Evolutionary conservation across 495 filamentous ascomycete genomes (phyloP), one percentile per base, ranked within the genome.

Genomic region (Xylaria sp.): DNA sequence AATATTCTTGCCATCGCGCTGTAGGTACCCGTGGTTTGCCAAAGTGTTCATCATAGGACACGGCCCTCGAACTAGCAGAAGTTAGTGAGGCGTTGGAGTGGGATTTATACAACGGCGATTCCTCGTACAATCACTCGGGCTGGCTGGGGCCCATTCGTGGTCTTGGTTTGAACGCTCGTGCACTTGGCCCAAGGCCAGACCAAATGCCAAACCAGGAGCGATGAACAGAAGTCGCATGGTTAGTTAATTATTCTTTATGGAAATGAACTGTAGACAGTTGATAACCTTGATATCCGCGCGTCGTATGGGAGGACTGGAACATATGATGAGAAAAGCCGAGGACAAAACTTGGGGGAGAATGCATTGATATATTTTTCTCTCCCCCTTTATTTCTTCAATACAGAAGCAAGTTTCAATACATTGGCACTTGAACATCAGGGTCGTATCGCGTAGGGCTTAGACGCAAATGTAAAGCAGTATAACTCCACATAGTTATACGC

Each of bases 41-140:
- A 82, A 57, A 11, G 77, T 79, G 58, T 82, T 82, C 21, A 81
- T 59, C 78, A 82, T 81, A 0, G 80, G 79, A 33, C 80, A 82
- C 37, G 80, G 80, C 26, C 73, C 78, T 3, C 80, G 77, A 24
- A 76, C 80, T 82, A 58, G 46, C n/a, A 15, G 41, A 52, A 35
- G 57, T 72, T 62, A 73, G 53, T 21, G 5, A 33, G 29, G 26
- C 29, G 29, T 58, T n/a, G 3, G 7, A 8, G 31, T 0, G 12
- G 31, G 14, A 58, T 35, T 19, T 0, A 35, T 9, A 9, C 5
- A 57, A 57, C 5, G 53, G 31, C 29, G 35, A 37, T 37, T 37
- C 35, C 35, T 8, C 35, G 11, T 58, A 58, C 53, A 58, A 9
- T 58, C 53, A 4, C 15, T 35, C 26, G 29, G 29, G 14, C 53